Percentiles rank a stretch among this genome's conserved stretches.
These are phyloP conservation scores for Ceratocystis colombiana DNA, from an alignment of 2,329 filamentous ascomycete genomes.

Conservation along the genomic window DNA sequence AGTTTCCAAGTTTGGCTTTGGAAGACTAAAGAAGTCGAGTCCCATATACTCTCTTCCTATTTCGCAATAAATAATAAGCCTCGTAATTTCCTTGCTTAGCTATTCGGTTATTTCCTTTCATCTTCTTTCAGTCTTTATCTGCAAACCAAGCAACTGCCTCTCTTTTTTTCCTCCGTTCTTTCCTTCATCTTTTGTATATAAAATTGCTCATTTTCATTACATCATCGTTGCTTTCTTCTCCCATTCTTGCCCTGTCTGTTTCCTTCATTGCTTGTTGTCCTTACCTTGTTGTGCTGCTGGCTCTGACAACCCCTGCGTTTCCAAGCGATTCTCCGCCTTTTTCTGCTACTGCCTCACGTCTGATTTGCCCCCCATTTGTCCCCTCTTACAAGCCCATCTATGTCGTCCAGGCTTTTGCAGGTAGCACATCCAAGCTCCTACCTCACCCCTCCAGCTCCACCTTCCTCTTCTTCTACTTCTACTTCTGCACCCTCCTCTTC, in stretches of 20 bases:
- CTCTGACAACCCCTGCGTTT: not conserved
- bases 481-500: no score
- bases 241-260: not conserved
- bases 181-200: not conserved
- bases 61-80: not conserved
- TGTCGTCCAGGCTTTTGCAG: not conserved
- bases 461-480: not conserved
- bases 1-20: not conserved
- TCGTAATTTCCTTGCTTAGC: not conserved
- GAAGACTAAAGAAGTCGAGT: not conserved
- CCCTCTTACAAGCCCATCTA: not conserved
- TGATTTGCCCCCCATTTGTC: slow-evolving; percentile 10
- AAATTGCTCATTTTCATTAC: not conserved
- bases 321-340: slow-evolving; percentile 11
- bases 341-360: slow-evolving; percentile 8
- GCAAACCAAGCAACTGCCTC: not conserved
- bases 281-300: not conserved
- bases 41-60: not conserved
- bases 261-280: not conserved
- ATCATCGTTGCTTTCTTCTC: not conserved
- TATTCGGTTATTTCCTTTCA: not conserved
- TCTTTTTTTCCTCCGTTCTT: not conserved
- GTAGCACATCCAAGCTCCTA: slow-evolving; percentile 7
- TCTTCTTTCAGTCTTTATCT: not conserved
- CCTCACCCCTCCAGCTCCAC: not conserved